phyloP scores from a whole-genome alignment of 2,329 filamentous ascomycete genomes.

The Pseudocercospora macadamiae region DNA sequence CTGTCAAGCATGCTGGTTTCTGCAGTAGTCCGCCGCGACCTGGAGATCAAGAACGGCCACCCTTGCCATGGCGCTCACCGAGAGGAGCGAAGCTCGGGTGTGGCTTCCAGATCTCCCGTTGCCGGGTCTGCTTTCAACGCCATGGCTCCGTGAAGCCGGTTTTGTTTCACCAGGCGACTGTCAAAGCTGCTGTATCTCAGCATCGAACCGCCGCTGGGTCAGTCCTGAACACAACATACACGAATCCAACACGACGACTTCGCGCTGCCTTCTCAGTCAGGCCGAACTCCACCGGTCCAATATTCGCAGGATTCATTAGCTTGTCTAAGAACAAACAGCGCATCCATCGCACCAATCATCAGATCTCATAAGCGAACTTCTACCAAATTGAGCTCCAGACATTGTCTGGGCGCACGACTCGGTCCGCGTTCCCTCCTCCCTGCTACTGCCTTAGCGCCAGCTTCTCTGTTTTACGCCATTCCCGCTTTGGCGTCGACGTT shows the following conservation, averaged over 20 bases:
- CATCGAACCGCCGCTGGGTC: slow-evolving; percentile 11
- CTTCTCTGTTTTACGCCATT: slow-evolving; percentile 18
- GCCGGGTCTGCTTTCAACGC: slow-evolving; percentile 18
- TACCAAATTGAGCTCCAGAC: slow-evolving; percentile 13
- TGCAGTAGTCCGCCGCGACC: slow-evolving; percentile 18
- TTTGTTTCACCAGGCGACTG: slow-evolving; percentile 25
- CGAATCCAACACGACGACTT: background rate
- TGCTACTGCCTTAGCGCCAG: slow-evolving; percentile 14
- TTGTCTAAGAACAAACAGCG: slow-evolving; percentile 12
- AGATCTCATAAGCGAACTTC: slow-evolving; percentile 18
- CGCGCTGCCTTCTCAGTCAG: slow-evolving; percentile 8
- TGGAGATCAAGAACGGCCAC: slow-evolving; percentile 26
- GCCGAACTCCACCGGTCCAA: slow-evolving; percentile 18
- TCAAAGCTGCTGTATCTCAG: slow-evolving; percentile 25
- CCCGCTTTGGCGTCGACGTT: slow-evolving; percentile 21
- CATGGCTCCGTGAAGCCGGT: slow-evolving; percentile 21
- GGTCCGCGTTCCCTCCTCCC: slow-evolving; percentile 24
- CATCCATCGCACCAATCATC: slow-evolving; percentile 21
- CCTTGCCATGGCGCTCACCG: slow-evolving; percentile 18
- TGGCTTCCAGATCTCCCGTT: slow-evolving; percentile 23
- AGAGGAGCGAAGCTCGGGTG: slow-evolving; percentile 22
- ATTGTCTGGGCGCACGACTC: slow-evolving; percentile 25
- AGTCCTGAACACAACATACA: slow-evolving; percentile 11
- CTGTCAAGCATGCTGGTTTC: slow-evolving; percentile 16
- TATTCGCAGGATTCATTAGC: slow-evolving; percentile 28